phyloP scores from a whole-genome alignment of 2,329 filamentous ascomycete species.

The Teratosphaeria epicoccoides region DNA sequence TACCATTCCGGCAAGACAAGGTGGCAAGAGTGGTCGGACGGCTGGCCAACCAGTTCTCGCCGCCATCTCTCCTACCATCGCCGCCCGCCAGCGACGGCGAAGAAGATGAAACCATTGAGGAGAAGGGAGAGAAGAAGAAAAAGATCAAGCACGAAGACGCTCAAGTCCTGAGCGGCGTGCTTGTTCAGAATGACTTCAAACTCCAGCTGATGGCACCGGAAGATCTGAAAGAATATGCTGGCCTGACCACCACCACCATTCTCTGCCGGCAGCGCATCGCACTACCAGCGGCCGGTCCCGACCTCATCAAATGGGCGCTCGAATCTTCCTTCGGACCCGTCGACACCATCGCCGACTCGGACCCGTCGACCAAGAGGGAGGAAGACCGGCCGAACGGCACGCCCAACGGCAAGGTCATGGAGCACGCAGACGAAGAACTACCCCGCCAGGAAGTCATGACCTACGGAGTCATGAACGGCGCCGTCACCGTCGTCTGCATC shows the following conservation, averaged over 20 bases:
- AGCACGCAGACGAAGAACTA: conserved; percentile 57
- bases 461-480: conserved; percentile 76
- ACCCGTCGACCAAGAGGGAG: neutral
- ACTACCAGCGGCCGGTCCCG: conserved; percentile 76
- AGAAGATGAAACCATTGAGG: conserved; percentile 15
- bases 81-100: conserved; percentile 32
- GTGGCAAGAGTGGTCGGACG: conserved; percentile 92
- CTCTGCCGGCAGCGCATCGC: conserved; percentile 84
- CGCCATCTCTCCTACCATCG: conserved; percentile 39
- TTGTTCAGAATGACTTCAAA: conserved; percentile 97
- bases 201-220: conserved; percentile 94
- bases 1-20: conserved; percentile 93
- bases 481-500: conserved; percentile 56
- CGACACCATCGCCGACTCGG: conserved; percentile 42
- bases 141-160: conserved; percentile 13
- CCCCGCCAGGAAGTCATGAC: conserved; percentile 38
- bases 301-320: conserved; percentile 85
- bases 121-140: conserved; percentile 17
- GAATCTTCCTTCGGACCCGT: conserved; percentile 89
- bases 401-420: conserved; percentile 20
- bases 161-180: conserved; percentile 68
- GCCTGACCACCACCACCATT: conserved; percentile 91
- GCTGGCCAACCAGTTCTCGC: conserved; percentile 64
- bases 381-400: conserved; percentile 9
- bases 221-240: conserved; percentile 89